Base-by-base conservation (phyloP, 2,329 filamentous ascomycete genomes). In the Penicillium sp. region DNA sequence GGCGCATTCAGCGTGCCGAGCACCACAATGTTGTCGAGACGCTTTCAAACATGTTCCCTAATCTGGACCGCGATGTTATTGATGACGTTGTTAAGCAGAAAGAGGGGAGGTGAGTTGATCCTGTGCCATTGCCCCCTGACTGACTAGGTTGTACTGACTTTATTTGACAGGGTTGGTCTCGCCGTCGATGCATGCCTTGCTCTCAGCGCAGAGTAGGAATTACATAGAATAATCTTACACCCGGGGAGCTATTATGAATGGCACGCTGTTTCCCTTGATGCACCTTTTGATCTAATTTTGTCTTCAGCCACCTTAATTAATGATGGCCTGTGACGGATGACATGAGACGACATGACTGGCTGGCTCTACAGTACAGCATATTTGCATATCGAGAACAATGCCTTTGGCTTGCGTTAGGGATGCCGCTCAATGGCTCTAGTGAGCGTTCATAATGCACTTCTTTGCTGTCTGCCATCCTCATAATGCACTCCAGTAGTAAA, bases 41-140 rank as follows among this genome's bases (percentile, higher is more conserved):
- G 37, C 79, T 99, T 58, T 88, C 91, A 50, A 90, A 92, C 68
- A 99, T 99, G 95, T 99, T 99, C 74, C 95, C 95, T 0, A 92
- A 96, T 71, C 81, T 99, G 52, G 95, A 99, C 75, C 87, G 87
- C 69, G 96, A 99, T 50, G 85, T 99, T 39, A 98, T 99, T 72
- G 93, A 93, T 69, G 95, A 99, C 78, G 95, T 99, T 41, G 95
- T 99, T 27, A 88, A 94, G 74, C 87, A 96, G 79, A 97, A 99
- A 78, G 89, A 97, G 77, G 96, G 95, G 73, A 87, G 91, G 92
- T 94, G 76, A 79, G 90, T 85, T 54, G 2, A 4, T 14, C 37
- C 33, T 39, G 55, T 44, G 16, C 55, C 18, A 39, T 47, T 22
- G 35, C 6, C 24, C 3, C 9, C 13, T 0, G 14, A 1, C 19